A percentile compares a stretch with the other conserved stretches of the same genome.
Evolutionary conservation across 352 stramenopile genomes (phyloP).

Genomic region (Pythium vanterpoolii): DNA sequence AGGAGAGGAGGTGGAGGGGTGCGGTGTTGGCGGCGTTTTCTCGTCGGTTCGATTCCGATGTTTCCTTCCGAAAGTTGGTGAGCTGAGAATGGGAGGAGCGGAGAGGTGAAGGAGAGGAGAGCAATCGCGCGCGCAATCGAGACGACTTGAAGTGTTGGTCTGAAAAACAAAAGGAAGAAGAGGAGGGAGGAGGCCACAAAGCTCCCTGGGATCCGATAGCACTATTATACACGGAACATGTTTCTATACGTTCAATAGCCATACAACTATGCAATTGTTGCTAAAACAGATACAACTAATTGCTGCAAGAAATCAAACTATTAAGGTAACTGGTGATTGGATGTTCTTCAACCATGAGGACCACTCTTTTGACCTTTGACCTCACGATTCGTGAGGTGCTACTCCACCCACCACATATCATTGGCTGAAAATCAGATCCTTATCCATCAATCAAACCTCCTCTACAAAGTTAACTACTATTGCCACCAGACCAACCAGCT

Average conservation of each 20-base stretch:
- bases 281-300: not conserved
- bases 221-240: not conserved
- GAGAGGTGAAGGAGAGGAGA: not conserved
- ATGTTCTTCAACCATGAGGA: not conserved
- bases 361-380: too few species aligned
- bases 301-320: not conserved
- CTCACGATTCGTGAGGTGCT: too few species aligned
- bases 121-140: slow-evolving; percentile 17
- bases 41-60: slow-evolving; percentile 1
- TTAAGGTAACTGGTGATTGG: not conserved
- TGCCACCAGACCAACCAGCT: slow-evolving; percentile 14
- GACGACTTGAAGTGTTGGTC: not conserved
- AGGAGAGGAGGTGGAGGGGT: too few species aligned
- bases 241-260: not conserved
- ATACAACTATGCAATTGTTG: not conserved
- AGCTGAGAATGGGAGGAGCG: not conserved
- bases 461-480: not conserved
- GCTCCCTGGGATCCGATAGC: not conserved
- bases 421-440: not conserved
- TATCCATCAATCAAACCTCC: not conserved
- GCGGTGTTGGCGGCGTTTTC: too few species aligned
- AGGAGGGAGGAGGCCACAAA: not conserved
- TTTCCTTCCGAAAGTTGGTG: not conserved
- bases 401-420: not conserved
- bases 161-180: not conserved